Evolutionary conservation across 352 stramenopile species (phyloP).

Genomic region (Halophytophthora polymorphica): DNA sequence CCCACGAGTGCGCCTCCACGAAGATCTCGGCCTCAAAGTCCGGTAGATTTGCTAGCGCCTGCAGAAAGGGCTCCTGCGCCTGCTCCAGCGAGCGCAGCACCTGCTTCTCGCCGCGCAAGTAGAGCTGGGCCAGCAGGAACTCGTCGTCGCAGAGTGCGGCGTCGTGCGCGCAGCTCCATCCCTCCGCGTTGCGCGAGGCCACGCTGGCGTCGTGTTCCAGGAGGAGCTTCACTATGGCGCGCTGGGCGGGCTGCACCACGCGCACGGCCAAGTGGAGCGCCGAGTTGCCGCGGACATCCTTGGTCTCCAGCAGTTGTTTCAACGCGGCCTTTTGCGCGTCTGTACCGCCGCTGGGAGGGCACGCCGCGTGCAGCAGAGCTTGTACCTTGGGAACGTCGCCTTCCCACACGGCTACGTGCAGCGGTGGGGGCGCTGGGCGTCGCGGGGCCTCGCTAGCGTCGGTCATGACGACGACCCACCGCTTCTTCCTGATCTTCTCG

Average conservation of each 20-base stretch:
- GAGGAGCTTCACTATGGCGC: constrained; percentile 54
- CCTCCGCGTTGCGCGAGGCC: constrained; percentile 32
- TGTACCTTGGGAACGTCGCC: constrained; percentile 41
- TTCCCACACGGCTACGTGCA: constrained; percentile 75
- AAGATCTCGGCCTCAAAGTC: constrained; percentile 84
- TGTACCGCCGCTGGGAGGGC: constrained; percentile 8
- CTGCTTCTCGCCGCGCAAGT: constrained; percentile 58
- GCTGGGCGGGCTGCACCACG: constrained; percentile 58
- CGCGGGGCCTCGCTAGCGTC: no score
- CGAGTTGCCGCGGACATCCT: constrained; percentile 64
- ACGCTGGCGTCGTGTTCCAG: constrained; percentile 40
- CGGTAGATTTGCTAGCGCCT: constrained; percentile 59
- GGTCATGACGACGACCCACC: no score
- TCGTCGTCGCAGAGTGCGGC: constrained; percentile 74
- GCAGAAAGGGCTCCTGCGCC: constrained; percentile 53
- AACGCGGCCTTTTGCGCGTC: constrained; percentile 12
- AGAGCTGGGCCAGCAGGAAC: constrained; percentile 67
- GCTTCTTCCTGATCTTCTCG: no score
- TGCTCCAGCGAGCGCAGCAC: constrained; percentile 41
- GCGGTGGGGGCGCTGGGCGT: constrained; percentile 17
- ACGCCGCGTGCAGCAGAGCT: constrained; percentile 26
- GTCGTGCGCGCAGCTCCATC: constrained; percentile 79
- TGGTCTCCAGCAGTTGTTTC: constrained; percentile 45
- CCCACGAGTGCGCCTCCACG: constrained; percentile 76
- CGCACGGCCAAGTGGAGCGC: constrained; percentile 71